Base-by-base conservation (phyloP, 2,329 filamentous ascomycete genomes). In the Talaromyces albobiverticillius region DNA sequence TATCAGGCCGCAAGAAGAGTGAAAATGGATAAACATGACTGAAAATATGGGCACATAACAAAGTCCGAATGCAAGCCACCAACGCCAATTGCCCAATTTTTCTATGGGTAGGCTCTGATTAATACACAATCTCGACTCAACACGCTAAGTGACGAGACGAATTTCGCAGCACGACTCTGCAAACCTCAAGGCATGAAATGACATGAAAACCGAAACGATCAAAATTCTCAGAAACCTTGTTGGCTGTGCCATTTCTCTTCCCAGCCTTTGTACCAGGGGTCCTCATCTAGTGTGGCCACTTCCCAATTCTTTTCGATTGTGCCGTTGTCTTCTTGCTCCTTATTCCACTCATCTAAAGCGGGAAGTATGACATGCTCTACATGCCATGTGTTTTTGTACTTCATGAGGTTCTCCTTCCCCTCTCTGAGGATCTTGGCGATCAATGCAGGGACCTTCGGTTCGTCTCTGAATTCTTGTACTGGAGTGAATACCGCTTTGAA, bases 401-500 rank as follows among this genome's bases (percentile, higher is more conserved):
- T 79, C 84, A 92, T 85, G 9, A 93, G 63, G 36, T 71, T 83
- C 65, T 79, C 79, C 70, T 90, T 90, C 1, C 86, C 88, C 26
- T 89, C 83, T 18, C 76, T 80, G n/a, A 93, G 62, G 0, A 94
- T 74, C 70, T 87, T 88, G 2, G 84, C 69, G 2, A 90, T 51
- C 4, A 95, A 67, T 0, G 81, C 82, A 0, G 90, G 90, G 0
- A 95, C 74, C 45, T 84, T 87, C 0, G 88, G 82, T 67, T 95
- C 90, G 54, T 87, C 78, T 2, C 82, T 75, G 54, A 95, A 84
- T 59, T 87, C 83, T 0, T 78, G 67, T 0, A 95, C 68, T 0
- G 88, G 87, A 0, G 89, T 94, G 70, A 95, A 95, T 0, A 94
- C 70, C 0, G 87, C 89, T 66, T 93, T 95, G 81, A 93, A 95